Evolutionary conservation across 306 rosid species (phyloP), one percentile per base, ranked within the genome.

Genomic region (Pachyrhizus erosus): DNA sequence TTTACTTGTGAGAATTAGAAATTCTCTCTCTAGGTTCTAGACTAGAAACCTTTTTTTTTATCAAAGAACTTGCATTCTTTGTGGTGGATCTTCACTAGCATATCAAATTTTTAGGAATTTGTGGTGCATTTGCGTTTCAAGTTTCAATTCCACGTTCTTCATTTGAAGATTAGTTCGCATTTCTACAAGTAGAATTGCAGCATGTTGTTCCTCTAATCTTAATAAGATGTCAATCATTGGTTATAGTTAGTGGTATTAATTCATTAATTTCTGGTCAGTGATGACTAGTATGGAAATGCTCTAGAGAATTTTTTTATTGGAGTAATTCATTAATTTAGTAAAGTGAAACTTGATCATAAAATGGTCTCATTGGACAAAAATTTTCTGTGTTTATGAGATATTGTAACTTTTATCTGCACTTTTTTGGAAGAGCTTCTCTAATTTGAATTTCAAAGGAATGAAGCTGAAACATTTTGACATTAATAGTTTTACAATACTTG

Each of bases 371-470:
- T 68, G 26, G 52, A 37, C 5, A 48, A 66, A 78, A 60, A 27
- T 14, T 64, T 77, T 77, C 55, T 71, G 55, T 20, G 51, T 72
- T 72, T 52, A 34, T 52, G 75, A 85, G 39, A 60, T 76, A 21
- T 42, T 54, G 31, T 49, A 45, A 54, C 75, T 57, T 75, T 70
- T 18, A 34, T 57, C 67, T 31, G 37, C 31, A 62, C 39, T 75
- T 73, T 48, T 29, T 27, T 68, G 55, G 42, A 65, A 73, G 46
- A 54, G 37, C 31, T 84, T 77, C 17, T 54, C 51, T 29, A 54
- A 73, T 78, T 40, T 65, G 52, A 45, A 26, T 60, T 73, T 73
- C 58, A 39, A 7, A 31, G 21, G 55, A 80, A 46, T 51, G 67
- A 74, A 58, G 37, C 31, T 12, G 57, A 73, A 58, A 52, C 45